Conservation (phyloP, 2,329 filamentous ascomycete genomes). For the Curvularia spicifera region DNA sequence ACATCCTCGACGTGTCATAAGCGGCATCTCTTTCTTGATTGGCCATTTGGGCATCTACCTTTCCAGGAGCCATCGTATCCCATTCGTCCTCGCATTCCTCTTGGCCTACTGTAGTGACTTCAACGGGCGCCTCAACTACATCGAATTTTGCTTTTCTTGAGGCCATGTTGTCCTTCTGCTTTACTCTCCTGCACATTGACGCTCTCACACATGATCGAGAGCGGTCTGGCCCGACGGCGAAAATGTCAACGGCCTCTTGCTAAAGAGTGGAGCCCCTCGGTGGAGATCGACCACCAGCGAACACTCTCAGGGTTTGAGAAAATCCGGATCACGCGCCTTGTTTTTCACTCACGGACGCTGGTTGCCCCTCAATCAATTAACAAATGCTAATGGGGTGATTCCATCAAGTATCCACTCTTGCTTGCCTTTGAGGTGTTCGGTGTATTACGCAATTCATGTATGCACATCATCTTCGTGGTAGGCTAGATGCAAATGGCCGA, state of each 20-base stretch:
- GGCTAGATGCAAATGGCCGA: slow-evolving; percentile 30
- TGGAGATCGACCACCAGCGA: slow-evolving; percentile 23
- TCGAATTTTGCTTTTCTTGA: slow-evolving; percentile 5
- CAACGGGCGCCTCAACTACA: slow-evolving; percentile 9
- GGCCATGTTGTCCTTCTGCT: slow-evolving; percentile 10
- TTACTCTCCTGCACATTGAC: slow-evolving; percentile 16
- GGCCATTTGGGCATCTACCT: slow-evolving; percentile 16
- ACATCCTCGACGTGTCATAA: slow-evolving; percentile 37
- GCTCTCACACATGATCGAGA: slow-evolving; percentile 9
- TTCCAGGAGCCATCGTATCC: slow-evolving; percentile 15
- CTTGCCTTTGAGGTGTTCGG: neutral
- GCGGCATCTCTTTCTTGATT: slow-evolving; percentile 22
- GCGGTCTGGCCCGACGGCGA: slow-evolving; percentile 15
- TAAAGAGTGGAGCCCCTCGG: slow-evolving; percentile 17
- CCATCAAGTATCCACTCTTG: neutral
- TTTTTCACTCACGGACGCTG: slow-evolving; percentile 5
- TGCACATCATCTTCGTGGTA: slow-evolving; percentile 21
- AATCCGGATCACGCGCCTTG: slow-evolving; percentile 13
- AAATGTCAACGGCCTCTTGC: slow-evolving; percentile 12
- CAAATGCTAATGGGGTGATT: neutral
- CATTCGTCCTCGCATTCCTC: slow-evolving; percentile 23
- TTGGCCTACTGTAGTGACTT: slow-evolving; percentile 5
- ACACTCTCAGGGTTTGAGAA: slow-evolving; percentile 24
- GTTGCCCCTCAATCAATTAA: slow-evolving; percentile 1
- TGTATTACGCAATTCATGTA: slow-evolving; percentile 27